phyloP scores from a whole-genome alignment of 2,329 filamentous ascomycete species.

The Phaeophleospora eucalypticola region DNA sequence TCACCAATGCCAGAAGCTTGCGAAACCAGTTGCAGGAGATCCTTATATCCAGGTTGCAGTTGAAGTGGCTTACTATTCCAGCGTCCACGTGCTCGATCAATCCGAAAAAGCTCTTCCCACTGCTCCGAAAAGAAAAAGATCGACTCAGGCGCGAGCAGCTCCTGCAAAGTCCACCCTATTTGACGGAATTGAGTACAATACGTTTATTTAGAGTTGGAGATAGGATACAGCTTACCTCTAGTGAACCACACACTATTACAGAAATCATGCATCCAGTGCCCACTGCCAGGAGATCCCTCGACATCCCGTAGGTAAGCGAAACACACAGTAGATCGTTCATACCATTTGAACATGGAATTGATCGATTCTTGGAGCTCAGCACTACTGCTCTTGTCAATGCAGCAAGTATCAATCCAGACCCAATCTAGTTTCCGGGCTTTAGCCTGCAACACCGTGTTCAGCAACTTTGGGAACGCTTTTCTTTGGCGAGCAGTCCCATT shows the following conservation, averaged over 20 bases:
- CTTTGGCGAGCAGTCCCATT: conserved; percentile 3
- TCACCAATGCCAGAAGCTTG: no score
- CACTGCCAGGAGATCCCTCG: not conserved
- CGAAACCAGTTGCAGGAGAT: no score
- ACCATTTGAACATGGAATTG: conserved; percentile 11
- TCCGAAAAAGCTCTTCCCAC: no score
- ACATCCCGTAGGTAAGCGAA: not conserved
- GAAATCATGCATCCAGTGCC: not conserved
- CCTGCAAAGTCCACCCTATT: not conserved
- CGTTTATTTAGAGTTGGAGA: no score
- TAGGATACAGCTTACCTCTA: no score
- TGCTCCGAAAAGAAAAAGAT: not conserved
- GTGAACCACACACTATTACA: not conserved
- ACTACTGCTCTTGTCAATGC: conserved; percentile 34
- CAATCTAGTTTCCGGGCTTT: conserved; percentile 22
- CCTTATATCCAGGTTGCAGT: no score
- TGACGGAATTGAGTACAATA: no score
- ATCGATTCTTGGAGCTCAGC: conserved; percentile 33
- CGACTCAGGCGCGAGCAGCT: not conserved
- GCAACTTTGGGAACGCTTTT: conserved; percentile 8
- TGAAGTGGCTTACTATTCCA: no score
- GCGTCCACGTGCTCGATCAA: no score
- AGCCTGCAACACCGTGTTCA: conserved; percentile 7
- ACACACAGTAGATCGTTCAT: not conserved
- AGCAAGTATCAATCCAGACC: conserved; percentile 36